phyloP scores from a whole-genome alignment of 2,329 filamentous ascomycete species.

The Xylaria sp. region DNA sequence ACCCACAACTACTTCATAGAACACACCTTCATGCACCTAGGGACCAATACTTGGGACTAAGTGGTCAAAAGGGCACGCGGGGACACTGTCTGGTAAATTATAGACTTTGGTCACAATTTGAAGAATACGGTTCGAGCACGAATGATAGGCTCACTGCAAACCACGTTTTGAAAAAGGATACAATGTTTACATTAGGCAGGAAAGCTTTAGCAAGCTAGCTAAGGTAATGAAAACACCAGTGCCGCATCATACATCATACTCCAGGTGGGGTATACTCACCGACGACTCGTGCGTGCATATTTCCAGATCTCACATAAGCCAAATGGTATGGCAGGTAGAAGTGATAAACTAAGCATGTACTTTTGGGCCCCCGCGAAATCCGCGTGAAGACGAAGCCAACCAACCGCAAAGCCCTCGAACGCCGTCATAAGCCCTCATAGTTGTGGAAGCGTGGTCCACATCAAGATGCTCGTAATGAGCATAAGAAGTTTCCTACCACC shows the following conservation, averaged over 20 bases:
- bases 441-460: conserved; percentile 50
- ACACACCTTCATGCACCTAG: not conserved
- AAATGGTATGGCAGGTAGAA: conserved; percentile 16
- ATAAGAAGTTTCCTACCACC: conserved; percentile 51
- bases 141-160: conserved; percentile 7
- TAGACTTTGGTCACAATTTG: not conserved
- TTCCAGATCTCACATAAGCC: conserved; percentile 23
- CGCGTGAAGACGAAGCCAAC: conserved; percentile 29
- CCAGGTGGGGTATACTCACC: conserved; percentile 45
- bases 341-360: conserved; percentile 22
- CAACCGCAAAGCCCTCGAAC: conserved; percentile 49
- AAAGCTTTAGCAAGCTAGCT: conserved; percentile 32
- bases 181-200: conserved; percentile 18
- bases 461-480: conserved; percentile 44
- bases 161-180: not conserved
- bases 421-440: conserved; percentile 52
- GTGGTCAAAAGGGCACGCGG: too few relatives aligned
- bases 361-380: conserved; percentile 16
- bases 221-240: conserved; percentile 17
- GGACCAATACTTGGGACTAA: too few relatives aligned
- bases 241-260: conserved; percentile 22
- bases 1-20: not conserved
- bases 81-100: not conserved
- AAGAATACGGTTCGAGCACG: not conserved
- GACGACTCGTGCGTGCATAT: conserved; percentile 29